Evolutionary conservation across 345 rosid genomes (phyloP).

Genomic region (Firmiana major): DNA sequence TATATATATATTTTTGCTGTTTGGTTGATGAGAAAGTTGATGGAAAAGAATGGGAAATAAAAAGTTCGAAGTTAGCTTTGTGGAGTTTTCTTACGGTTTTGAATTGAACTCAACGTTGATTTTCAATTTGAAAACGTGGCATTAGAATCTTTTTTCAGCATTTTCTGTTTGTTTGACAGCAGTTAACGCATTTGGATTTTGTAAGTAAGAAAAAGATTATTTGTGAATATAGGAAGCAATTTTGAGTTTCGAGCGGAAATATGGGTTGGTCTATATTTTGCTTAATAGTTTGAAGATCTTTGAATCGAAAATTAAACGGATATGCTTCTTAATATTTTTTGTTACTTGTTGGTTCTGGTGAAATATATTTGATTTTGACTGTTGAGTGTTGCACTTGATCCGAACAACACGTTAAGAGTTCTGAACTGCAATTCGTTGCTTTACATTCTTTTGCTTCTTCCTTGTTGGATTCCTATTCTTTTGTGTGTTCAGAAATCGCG

Average conservation of each 20-base stretch:
- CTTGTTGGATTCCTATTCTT: background rate
- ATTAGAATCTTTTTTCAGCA: background rate
- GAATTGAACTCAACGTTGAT: no score
- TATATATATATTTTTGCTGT: background rate
- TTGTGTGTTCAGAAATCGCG: background rate
- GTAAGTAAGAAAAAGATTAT: background rate
- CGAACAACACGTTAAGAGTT: background rate
- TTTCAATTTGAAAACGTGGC: background rate
- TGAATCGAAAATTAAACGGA: background rate
- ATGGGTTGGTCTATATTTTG: background rate
- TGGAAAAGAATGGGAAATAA: background rate
- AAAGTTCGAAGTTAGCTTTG: background rate
- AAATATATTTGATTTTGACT: background rate
- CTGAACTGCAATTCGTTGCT: background rate
- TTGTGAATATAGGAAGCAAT: background rate
- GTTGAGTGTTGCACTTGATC: background rate
- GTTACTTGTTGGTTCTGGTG: background rate
- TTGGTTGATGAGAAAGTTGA: slow-evolving; percentile 8
- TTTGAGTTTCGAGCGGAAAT: background rate
- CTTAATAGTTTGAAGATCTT: background rate
- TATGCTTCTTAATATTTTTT: background rate
- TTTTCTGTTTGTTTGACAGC: background rate
- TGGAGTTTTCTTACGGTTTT: no score
- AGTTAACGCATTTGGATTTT: background rate
- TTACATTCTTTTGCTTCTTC: background rate